These are phyloP conservation scores for Ganoderma resinaceum DNA, from an alignment of 1,284 basidiomycete species.

Conservation along the genomic window DNA sequence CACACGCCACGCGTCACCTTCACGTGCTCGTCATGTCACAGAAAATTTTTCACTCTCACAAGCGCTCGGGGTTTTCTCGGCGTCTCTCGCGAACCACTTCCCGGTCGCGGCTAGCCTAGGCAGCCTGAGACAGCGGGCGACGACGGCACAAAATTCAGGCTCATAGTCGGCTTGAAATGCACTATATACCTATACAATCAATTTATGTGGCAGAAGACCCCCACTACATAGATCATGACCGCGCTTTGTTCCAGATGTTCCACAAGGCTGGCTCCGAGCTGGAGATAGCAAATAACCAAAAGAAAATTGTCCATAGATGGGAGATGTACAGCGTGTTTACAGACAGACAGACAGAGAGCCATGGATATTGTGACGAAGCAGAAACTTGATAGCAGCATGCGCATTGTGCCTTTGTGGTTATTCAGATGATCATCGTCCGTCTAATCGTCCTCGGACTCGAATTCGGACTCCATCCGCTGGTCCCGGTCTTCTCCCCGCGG, in stretches of 20 bases:
- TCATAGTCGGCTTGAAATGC: no score
- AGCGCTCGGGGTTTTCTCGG: neutral
- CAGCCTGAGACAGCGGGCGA: neutral
- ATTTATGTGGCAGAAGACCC: no score
- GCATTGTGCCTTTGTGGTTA: neutral
- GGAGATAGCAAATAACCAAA: neutral
- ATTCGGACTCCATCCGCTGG: constrained; percentile 15
- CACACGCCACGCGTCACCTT: neutral
- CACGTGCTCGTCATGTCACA: neutral
- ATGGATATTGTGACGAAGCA: neutral
- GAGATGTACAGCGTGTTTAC: neutral
- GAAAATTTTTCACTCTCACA: neutral
- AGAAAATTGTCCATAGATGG: neutral
- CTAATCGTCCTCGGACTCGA: constrained; percentile 21
- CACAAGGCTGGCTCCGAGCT: neutral
- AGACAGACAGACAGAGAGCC: neutral
- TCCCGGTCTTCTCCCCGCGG: neutral
- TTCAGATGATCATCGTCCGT: neutral
- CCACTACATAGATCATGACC: no score
- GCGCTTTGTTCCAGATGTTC: neutral
- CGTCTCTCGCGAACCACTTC: neutral
- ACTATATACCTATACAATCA: no score
- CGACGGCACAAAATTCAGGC: no score
- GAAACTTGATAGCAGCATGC: neutral
- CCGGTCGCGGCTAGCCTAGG: neutral